Evolutionary conservation across 768 basidiomycete genomes (phyloP), one percentile per base, ranked within the genome.

Genomic region (Panus rudis): DNA sequence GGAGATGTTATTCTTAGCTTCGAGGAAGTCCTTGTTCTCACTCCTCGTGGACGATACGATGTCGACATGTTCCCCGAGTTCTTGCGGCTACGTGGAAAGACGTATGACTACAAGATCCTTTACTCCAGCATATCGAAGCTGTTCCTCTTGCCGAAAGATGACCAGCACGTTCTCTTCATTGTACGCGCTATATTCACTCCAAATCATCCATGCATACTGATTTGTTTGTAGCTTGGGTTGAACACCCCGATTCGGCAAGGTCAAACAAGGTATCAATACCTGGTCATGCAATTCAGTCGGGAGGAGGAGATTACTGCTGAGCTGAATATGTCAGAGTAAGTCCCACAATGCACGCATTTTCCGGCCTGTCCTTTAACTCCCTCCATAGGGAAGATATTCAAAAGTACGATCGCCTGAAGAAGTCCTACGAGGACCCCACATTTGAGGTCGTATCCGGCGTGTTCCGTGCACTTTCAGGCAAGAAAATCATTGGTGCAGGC

Each of bases 41-140:
- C 96, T 0, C 96, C 96, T 47, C 82, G 94, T 72, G 93, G 94
- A 41, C 83, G 92, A 42, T 96, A 93, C 63, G 93, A 97, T 55
- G 84, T 99, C 66, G 96, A 98, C 66, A 92, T 99, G 86, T 97
- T 90, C 72, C 81, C 81, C 20, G 88, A 89, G 41, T 98, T 92
- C 69, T 63, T 99, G 58, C 83, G 96, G 32, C 67, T 98, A 24
- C 84, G 92, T n/a, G 96, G 96, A 41, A 96, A 97, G 67, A 97
- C 93, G 2, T 98, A 98, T 65, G 96, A 99, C 63, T 99, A 99
- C 75, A 92, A 97, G 66, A 90, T 99, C 45, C 72, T 89, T 19
- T 96, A 93, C 64, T 73, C 77, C 27, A 86, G 84, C 49, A 90
- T 99, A 52, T 81, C 87, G 19, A 75, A 79, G 45, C 67, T 98